Conservation (phyloP, 2,329 filamentous ascomycete genomes). For the Trichoderma guizhouense region DNA sequence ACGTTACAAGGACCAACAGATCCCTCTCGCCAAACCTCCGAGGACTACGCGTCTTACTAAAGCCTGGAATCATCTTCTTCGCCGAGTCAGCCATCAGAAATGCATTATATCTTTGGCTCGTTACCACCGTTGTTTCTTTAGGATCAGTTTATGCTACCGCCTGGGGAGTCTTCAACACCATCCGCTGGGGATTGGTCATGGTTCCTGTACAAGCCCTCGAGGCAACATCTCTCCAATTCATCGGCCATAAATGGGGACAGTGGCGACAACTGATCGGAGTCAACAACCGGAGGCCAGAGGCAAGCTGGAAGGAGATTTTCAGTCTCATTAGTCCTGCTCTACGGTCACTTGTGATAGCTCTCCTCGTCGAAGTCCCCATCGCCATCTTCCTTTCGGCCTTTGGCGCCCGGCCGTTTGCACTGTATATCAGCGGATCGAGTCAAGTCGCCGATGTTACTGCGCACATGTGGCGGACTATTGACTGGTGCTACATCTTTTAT, state of each 20-base stretch:
- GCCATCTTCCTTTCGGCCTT: conserved; percentile 59
- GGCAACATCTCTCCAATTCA: conserved; percentile 60
- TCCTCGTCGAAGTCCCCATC: conserved; percentile 58
- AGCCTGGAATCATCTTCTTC: conserved; percentile 59
- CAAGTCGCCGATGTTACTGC: conserved; percentile 58
- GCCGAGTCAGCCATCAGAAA: conserved; percentile 65
- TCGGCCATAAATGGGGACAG: conserved; percentile 63
- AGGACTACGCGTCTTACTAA: conserved; percentile 48
- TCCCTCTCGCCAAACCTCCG: conserved; percentile 36
- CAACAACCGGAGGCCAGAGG: conserved; percentile 20
- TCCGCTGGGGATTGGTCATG: conserved; percentile 72
- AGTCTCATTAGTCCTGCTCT: conserved; percentile 52
- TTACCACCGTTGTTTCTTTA: conserved; percentile 60
- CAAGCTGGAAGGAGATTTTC: conserved; percentile 23
- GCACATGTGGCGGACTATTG: conserved; percentile 62
- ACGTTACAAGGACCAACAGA: conserved; percentile 13
- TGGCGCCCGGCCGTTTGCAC: conserved; percentile 59
- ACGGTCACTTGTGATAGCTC: conserved; percentile 48
- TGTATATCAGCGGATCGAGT: conserved; percentile 56
- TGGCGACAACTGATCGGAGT: conserved; percentile 36
- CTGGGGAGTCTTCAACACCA: conserved; percentile 72
- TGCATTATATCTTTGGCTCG: conserved; percentile 67
- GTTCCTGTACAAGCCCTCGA: conserved; percentile 67
- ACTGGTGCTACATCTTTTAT: conserved; percentile 70
- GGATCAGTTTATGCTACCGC: conserved; percentile 65